Evolutionary conservation across 805 yeast species (phyloP).

Genomic region (Yarrowia porcina): DNA sequence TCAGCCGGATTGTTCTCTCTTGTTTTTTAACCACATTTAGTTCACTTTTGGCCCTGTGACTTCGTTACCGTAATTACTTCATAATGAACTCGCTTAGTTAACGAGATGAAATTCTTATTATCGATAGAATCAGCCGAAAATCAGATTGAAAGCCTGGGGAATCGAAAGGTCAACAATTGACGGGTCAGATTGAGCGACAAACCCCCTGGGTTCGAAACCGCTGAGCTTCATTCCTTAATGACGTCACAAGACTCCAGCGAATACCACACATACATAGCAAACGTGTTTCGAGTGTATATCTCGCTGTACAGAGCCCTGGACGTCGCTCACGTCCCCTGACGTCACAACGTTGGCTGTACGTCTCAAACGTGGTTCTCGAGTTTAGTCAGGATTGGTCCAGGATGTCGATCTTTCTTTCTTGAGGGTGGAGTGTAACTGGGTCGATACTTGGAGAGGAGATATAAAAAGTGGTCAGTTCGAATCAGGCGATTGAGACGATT

Average conservation of each 20-base stretch:
- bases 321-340: not conserved
- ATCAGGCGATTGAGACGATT: not conserved
- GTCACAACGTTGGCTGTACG: constrained; percentile 1
- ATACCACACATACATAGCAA: not conserved
- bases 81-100: not conserved
- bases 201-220: no score
- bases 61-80: no score
- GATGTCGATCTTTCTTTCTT: not conserved
- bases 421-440: not conserved
- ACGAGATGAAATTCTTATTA: not conserved
- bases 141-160: not conserved
- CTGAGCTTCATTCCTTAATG: not conserved
- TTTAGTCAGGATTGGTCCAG: not conserved
- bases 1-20: no score
- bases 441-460: not conserved
- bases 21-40: not conserved
- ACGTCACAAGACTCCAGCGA: not conserved
- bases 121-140: not conserved
- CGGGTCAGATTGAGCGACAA: no score
- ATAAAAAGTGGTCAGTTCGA: not conserved
- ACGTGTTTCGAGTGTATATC: not conserved
- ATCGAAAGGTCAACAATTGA: no score
- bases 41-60: no score
- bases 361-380: constrained; percentile 7
- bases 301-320: not conserved